A percentile compares a stretch with the other conserved stretches of the same genome.
Conservation (phyloP, 2,329 filamentous ascomycete species). For the Alternaria arbusti region DNA sequence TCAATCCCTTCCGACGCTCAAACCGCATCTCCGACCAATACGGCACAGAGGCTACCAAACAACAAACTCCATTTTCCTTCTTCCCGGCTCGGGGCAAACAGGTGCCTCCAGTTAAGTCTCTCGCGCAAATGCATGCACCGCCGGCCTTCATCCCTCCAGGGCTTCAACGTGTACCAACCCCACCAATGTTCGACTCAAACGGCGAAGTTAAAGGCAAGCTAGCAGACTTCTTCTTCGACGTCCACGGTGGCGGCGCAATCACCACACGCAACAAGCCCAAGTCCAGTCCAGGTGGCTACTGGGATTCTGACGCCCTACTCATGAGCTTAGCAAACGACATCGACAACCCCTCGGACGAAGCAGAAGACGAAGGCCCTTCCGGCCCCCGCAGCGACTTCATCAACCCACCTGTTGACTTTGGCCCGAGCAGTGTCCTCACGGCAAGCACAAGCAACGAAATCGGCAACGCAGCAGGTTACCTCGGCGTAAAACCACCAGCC, state of each 20-base stretch:
- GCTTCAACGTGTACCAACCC: conserved; percentile 32
- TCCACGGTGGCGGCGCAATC: conserved; percentile 13
- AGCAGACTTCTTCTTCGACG: conserved; percentile 44
- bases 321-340: conserved; percentile 39
- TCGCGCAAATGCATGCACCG: conserved; percentile 27
- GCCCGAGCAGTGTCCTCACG: conserved; percentile 1
- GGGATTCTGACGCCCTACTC: conserved; percentile 46
- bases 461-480: conserved; percentile 8
- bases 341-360: conserved; percentile 8
- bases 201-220: conserved; percentile 38
- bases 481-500: conserved; percentile 10
- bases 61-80: neutral
- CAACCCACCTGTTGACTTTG: neutral
- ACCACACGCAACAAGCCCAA: conserved; percentile 7
- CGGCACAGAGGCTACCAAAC: conserved; percentile 10
- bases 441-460: neutral
- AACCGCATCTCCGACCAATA: conserved; percentile 17
- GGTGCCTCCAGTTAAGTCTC: neutral
- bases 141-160: conserved; percentile 38
- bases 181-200: conserved; percentile 29
- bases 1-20: conserved; percentile 28
- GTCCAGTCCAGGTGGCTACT: conserved; percentile 28
- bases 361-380: conserved; percentile 33
- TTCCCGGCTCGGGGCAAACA: neutral
- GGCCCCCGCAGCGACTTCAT: conserved; percentile 5